Base-by-base conservation (phyloP, 352 stramenopile species). In the Pythium phragmitis region DNA sequence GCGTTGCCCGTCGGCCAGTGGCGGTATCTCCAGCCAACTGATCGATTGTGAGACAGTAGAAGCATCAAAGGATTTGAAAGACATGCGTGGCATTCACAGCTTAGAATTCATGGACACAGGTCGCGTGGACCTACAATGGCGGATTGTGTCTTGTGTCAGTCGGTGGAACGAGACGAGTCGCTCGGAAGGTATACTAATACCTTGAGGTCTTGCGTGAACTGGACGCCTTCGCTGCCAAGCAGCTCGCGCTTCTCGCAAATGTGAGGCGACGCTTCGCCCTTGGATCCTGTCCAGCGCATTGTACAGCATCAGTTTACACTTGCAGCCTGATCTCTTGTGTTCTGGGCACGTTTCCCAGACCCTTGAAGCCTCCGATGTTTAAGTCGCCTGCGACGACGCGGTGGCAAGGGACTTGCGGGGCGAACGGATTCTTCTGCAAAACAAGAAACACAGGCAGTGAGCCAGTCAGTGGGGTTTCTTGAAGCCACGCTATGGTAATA, bases 301-400 rank as follows among this genome's bases (percentile, higher is more conserved):
- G 37, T 48, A 4, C 7, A 54, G 47, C 23, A 54, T 30, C 26
- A 48, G 16, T 23, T 26, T 17, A 48, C 7, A 0, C 23, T 43
- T 43, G 37, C 37, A 17, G 42, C 8, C 42, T 7, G 14, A 23
- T 26, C 42, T 48, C 42, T 16, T 17, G 2, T 17, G 11, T 42
- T 41, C 8, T 13, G 13, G 42, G 9, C n/a, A 17, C 17, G 7
- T 48, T 23, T n/a, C 14, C 8, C 45, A 13, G 9, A 82, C 80
- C 85, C 79, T 88, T 87, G 69, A 92, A 94, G 45, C 85, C 85
- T 1, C 85, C 83, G 45, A 94, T 90, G 34, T 76, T 72, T n/a
- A 89, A 67, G 13, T 71, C 65, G 28, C 70, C 80, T n/a, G 81
- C 78, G n/a, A 94, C 80, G 11, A 94, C 76, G 30, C 82, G 84